Evolutionary conservation across 2,329 filamentous ascomycete species (phyloP), one percentile per base, ranked within the genome.

Genomic region (Rachicladosporium sp.): DNA sequence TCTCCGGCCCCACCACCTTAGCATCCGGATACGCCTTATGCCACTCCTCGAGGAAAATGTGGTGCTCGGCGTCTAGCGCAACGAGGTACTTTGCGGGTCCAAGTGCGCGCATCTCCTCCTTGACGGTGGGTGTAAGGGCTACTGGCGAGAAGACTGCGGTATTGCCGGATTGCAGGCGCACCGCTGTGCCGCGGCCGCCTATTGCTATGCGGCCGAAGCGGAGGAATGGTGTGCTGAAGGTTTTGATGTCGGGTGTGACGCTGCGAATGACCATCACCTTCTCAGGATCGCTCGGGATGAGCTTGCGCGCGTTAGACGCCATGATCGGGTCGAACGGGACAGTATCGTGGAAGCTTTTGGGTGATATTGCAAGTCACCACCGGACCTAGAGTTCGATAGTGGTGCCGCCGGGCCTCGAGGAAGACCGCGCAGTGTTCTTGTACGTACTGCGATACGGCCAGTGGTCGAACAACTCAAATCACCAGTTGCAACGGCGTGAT

Each of bases 81-180:
- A 89, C 70, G 49, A 98, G 79, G 69, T 96, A 96, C 49, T 73
- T 74, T 37, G 95, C 76, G 32, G 76, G 71, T 36, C 79, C 78
- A 40, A 70, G 44, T 21, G 66, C 59, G n/a, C 76, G 68, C 12
- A 76, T 61, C 40, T 70, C 65, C 37, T 83, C 67, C 58, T 80
- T 76, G 31, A 87, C 78, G 42, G 80, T 76, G 3, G 80, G 72
- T 3, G 88, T 96, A 41, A 95, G 73, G 10, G 81, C 82, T 12
- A 91, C 83, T 11, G 91, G 91, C 1, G 87, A 94, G 73, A 95
- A 95, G 59, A 95, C 79, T 49, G 86, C 84, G 31, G 96, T 75
- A 34, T 74, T 68, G 41, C 87, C 87, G 7, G 78, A 80, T 42
- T 76, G 73, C 50, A 98, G 75, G 50, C 79, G 82, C 43, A 93